phyloP scores from a whole-genome alignment of 75 land plant species.

The Pseudotsuga menziesii region DNA sequence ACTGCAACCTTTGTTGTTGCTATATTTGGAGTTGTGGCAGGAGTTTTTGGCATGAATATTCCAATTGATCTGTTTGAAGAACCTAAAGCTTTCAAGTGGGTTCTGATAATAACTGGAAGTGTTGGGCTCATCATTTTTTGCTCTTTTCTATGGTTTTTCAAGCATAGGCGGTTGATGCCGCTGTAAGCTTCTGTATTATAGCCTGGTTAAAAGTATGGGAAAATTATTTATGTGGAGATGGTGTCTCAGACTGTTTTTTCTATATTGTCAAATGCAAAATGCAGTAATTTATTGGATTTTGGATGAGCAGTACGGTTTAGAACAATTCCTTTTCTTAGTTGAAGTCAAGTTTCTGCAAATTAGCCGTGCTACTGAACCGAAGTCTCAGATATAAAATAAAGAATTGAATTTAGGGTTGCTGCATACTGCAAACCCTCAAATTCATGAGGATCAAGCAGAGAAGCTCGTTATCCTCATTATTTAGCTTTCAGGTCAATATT shows the following conservation, averaged over 20 bases:
- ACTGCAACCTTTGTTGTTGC: conserved; percentile 96
- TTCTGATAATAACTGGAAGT: conserved; percentile 62
- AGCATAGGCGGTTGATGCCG: conserved; percentile 65
- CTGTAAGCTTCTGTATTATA: conserved; percentile 30
- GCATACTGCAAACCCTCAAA: neutral
- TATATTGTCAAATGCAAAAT: neutral
- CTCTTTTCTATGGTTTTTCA: conserved; percentile 78
- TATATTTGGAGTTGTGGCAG: conserved; percentile 92
- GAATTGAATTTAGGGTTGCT: neutral
- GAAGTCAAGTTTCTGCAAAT: neutral
- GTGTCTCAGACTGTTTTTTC: neutral
- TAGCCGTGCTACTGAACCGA: neutral
- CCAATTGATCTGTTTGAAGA: conserved; percentile 64
- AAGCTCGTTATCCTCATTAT: neutral
- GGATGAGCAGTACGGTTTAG: neutral
- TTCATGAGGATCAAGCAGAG: conserved; percentile 1
- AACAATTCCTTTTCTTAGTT: neutral
- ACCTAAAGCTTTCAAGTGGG: conserved; percentile 83
- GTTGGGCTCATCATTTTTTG: conserved; percentile 59
- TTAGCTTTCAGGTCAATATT: neutral
- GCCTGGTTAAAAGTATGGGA: neutral
- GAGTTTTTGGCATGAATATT: conserved; percentile 96
- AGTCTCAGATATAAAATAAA: neutral
- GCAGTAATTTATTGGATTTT: neutral
- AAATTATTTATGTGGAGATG: neutral